Evolutionary conservation across 2,329 filamentous ascomycete species (phyloP).

Genomic region (Cercospora nicotianae): DNA sequence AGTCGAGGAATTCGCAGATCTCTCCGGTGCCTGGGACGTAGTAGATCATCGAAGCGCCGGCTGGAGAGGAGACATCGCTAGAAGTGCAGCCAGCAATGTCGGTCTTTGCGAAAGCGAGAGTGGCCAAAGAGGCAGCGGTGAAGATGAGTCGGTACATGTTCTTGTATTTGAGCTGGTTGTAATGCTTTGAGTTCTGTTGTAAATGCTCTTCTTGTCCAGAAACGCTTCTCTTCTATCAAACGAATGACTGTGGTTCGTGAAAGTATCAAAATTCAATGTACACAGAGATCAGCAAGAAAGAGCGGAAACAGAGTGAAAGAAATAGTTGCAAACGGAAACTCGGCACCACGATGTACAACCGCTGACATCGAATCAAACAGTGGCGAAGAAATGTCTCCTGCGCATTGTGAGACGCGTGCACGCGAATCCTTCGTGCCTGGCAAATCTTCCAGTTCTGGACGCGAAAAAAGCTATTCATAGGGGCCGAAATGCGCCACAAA

Average conservation of each 20-base stretch:
- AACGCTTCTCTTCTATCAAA: neutral
- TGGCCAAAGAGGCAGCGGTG: constrained; percentile 34
- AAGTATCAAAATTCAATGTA: neutral
- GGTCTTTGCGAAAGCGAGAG: constrained; percentile 39
- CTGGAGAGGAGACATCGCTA: constrained; percentile 37
- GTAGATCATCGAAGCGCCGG: constrained; percentile 55
- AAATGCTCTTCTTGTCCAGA: neutral
- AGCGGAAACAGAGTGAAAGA: neutral
- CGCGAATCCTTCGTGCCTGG: neutral
- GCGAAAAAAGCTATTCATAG: constrained; percentile 7
- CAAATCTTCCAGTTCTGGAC: constrained; percentile 1
- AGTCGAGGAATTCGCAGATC: constrained; percentile 65
- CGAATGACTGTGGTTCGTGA: neutral
- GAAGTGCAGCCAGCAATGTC: constrained; percentile 49
- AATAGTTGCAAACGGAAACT: neutral
- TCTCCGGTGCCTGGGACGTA: constrained; percentile 65
- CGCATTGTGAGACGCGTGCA: neutral
- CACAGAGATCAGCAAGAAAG: neutral
- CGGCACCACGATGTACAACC: neutral
- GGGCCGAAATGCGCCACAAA: neutral
- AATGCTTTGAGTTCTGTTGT: neutral
- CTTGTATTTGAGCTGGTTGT: neutral
- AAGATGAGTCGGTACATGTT: constrained; percentile 34
- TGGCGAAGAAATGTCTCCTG: neutral
- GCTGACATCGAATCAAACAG: neutral